phyloP scores from a whole-genome alignment of 345 rosid genomes.

The Anastatica hierochuntica region DNA sequence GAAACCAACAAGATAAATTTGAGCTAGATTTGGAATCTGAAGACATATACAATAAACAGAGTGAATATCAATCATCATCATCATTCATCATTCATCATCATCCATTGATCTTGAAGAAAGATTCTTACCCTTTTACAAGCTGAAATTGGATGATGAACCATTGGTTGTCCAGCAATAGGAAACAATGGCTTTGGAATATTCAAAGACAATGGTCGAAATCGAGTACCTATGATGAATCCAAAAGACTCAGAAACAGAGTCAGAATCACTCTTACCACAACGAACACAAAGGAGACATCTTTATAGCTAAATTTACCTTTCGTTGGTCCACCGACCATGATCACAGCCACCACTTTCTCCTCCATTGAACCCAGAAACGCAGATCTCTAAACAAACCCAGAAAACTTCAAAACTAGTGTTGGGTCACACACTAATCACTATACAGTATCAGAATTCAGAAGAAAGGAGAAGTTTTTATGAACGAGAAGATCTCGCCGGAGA shows the following conservation, averaged over 20 bases:
- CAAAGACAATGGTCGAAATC: slow-evolving; percentile 85
- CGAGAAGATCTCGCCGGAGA: slow-evolving; percentile 11
- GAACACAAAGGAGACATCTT: not conserved
- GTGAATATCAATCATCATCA: no score
- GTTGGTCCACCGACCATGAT: slow-evolving; percentile 99
- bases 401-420: not conserved
- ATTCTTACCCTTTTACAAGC: slow-evolving; percentile 81
- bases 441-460: not conserved
- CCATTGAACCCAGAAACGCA: slow-evolving; percentile 36
- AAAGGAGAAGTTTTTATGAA: not conserved
- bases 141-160: slow-evolving; percentile 97
- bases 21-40: slow-evolving; percentile 81
- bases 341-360: slow-evolving; percentile 82
- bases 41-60: no score
- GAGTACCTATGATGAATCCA: slow-evolving; percentile 43
- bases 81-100: not conserved
- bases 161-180: slow-evolving; percentile 87
- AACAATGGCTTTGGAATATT: slow-evolving; percentile 86
- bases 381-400: slow-evolving; percentile 28
- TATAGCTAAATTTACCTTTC: slow-evolving; percentile 45
- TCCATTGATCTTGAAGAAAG: slow-evolving; percentile 3
- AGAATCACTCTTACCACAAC: not conserved
- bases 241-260: slow-evolving; percentile 4
- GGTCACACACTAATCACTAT: not conserved
- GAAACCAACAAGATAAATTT: slow-evolving; percentile 73